These are phyloP conservation scores for Cavenderia fasciculata DNA, from an alignment of 78 protist species.

Conservation along the genomic window DNA sequence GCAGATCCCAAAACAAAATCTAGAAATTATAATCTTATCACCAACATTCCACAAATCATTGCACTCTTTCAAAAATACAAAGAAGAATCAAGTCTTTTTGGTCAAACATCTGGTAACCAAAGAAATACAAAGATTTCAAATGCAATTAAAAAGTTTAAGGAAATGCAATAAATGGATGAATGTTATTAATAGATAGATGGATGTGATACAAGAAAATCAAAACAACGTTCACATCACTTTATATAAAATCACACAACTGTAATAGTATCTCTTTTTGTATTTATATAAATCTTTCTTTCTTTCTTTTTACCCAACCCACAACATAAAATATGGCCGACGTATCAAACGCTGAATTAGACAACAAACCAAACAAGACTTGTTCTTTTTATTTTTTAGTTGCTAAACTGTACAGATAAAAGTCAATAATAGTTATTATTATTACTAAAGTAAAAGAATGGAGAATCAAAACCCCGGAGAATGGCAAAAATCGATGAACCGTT, in stretches of 20 bases:
- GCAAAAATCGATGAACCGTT: too few species aligned
- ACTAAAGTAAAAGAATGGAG: too few species aligned
- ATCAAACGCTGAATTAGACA: conserved; percentile 40
- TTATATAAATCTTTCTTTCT: background rate
- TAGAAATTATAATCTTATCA: conserved; percentile 25
- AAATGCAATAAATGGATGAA: background rate
- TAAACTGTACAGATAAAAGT: too few species aligned
- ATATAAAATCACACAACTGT: background rate
- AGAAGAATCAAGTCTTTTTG: conserved; percentile 64
- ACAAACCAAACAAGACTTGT: background rate
- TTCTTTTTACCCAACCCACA: background rate
- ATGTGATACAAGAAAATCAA: background rate
- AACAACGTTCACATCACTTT: background rate
- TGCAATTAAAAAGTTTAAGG: conserved; percentile 17
- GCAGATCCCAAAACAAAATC: conserved; percentile 23
- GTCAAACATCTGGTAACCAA: conserved; percentile 31
- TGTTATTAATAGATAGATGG: background rate
- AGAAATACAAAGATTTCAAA: conserved; percentile 51
- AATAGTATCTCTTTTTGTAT: background rate
- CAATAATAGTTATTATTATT: too few species aligned
- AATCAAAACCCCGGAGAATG: too few species aligned
- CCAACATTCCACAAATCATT: conserved; percentile 28
- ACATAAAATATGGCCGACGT: conserved; percentile 80
- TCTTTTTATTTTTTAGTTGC: too few species aligned
- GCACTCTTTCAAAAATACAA: conserved; percentile 25